Evolutionary conservation across 2,329 filamentous ascomycete species (phyloP).

Genomic region (Pseudogymnoascus sp.): DNA sequence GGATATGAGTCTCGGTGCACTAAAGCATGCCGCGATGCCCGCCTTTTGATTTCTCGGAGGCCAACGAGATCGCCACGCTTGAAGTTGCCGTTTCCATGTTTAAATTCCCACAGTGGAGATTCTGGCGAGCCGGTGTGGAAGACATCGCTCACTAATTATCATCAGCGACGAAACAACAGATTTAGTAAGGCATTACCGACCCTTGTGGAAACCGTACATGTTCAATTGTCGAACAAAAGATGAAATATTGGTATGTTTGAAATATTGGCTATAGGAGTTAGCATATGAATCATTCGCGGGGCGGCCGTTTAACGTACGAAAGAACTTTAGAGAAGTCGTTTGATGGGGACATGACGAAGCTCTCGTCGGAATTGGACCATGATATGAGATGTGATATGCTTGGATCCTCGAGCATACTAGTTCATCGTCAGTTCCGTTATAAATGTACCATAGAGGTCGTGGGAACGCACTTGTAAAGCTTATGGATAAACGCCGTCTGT

Average conservation of each 20-base stretch:
- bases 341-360: slow-evolving; percentile 97
- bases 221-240: slow-evolving; percentile 97
- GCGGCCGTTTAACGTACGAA: slow-evolving; percentile 57
- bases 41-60: slow-evolving; percentile 87
- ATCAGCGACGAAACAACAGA: slow-evolving; percentile 15
- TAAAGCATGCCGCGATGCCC: slow-evolving; percentile 84
- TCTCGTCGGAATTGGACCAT: slow-evolving; percentile 89
- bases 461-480: slow-evolving; percentile 81
- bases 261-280: slow-evolving; percentile 68
- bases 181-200: slow-evolving; percentile 40
- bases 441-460: neutral
- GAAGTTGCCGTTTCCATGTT: slow-evolving; percentile 95
- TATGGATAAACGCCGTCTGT: slow-evolving; percentile 98
- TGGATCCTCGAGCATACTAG: slow-evolving; percentile 91
- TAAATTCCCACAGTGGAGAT: slow-evolving; percentile 95
- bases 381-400: slow-evolving; percentile 93
- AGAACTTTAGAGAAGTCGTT: slow-evolving; percentile 97
- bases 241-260: slow-evolving; percentile 98
- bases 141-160: slow-evolving; percentile 77
- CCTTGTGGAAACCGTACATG: slow-evolving; percentile 99
- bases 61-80: slow-evolving; percentile 89
- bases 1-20: slow-evolving; percentile 89
- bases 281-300: slow-evolving; percentile 15
- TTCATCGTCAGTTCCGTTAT: slow-evolving; percentile 16
- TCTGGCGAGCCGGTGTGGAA: slow-evolving; percentile 94